A percentile compares a stretch with the other conserved stretches of the same genome.
These are phyloP conservation scores for Fusarium zealandicum DNA, from an alignment of 2,329 filamentous ascomycete species.

Conservation along the genomic window DNA sequence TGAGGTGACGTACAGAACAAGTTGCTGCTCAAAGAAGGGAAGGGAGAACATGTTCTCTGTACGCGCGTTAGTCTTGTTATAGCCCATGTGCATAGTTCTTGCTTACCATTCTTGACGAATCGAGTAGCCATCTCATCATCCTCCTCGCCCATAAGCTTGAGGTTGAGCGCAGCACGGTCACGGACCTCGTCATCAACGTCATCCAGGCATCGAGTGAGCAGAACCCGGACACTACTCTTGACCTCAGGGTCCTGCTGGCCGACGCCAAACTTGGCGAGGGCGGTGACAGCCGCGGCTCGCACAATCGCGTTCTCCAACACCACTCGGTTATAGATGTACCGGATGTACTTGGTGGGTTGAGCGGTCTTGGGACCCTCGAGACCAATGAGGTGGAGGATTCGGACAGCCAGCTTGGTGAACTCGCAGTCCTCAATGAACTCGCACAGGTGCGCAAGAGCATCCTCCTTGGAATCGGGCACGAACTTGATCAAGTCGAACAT, in stretches of 20 bases:
- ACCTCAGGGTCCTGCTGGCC: constrained; percentile 96
- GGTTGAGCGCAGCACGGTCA: constrained; percentile 90
- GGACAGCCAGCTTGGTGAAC: constrained; percentile 96
- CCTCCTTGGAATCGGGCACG: constrained; percentile 83
- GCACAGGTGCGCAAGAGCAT: constrained; percentile 91
- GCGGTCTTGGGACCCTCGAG: constrained; percentile 94
- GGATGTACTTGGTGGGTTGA: constrained; percentile 97
- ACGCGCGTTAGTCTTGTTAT: constrained; percentile 15
- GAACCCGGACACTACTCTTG: constrained; percentile 91
- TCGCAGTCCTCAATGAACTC: constrained; percentile 99
- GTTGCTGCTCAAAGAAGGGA: constrained; percentile 93
- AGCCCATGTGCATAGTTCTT: neutral
- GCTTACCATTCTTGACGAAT: constrained; percentile 89
- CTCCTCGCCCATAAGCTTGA: constrained; percentile 90
- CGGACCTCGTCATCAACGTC: constrained; percentile 98
- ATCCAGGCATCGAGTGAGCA: constrained; percentile 91
- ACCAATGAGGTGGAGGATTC: constrained; percentile 92
- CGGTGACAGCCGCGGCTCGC: constrained; percentile 92
- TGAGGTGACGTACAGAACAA: constrained; percentile 96
- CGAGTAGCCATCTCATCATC: constrained; percentile 84
- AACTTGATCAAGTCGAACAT: constrained; percentile 99
- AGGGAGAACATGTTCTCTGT: constrained; percentile 94
- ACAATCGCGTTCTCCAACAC: constrained; percentile 97
- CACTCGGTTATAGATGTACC: constrained; percentile 98
- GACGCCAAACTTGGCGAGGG: constrained; percentile 95